Evolutionary conservation across 805 yeast genomes (phyloP), one percentile per base, ranked within the genome.

Genomic region (Candida pseudofarinosa): DNA sequence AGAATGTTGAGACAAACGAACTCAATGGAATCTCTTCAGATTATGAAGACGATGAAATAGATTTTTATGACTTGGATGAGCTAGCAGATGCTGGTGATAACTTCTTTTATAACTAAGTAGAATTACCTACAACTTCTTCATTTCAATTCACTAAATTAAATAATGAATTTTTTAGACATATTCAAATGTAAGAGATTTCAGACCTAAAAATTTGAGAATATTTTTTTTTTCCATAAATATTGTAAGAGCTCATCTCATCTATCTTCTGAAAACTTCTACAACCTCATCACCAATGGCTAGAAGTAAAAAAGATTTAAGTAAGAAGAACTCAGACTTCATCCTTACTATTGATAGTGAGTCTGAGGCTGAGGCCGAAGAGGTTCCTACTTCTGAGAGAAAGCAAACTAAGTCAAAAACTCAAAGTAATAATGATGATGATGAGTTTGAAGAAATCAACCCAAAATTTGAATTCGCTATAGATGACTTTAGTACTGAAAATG

Each of bases 261-360:
- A 7, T 10, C 10, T 7, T 23, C 6, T 23, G 6, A 10, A 23
- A 23, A 23, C 10, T 23, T 19, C 10, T 19, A 6, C 28, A 20
- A 38, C 14, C 10, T 23, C 10, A 23, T 23, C 28, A 23, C 10
- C 28, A 20, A 40, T 39, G 34, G 40, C 38, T 1, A 43, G 46
- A 7, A 37, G 23, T 35, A 37, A 32, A 17, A 33, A 15, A 37
- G 28, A 13, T 19, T 32, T 33, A 19, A 19, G 34, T 15, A 13
- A 32, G 14, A 42, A 23, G 16, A 42, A 41, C 43, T 33, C 56
- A 13, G 90, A 83, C 52, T 81, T 85, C 54, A 79, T 86, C 23
- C 76, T 80, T 45, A 88, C 96, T 0, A 85, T 88, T 42, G 91
- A 85, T 52, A 80, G 86, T 52, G 95, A 85, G 19, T 50, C 14